These are phyloP conservation scores for Cryptococcus sp. DNA, from an alignment of 1,284 basidiomycete genomes.

Conservation along the genomic window DNA sequence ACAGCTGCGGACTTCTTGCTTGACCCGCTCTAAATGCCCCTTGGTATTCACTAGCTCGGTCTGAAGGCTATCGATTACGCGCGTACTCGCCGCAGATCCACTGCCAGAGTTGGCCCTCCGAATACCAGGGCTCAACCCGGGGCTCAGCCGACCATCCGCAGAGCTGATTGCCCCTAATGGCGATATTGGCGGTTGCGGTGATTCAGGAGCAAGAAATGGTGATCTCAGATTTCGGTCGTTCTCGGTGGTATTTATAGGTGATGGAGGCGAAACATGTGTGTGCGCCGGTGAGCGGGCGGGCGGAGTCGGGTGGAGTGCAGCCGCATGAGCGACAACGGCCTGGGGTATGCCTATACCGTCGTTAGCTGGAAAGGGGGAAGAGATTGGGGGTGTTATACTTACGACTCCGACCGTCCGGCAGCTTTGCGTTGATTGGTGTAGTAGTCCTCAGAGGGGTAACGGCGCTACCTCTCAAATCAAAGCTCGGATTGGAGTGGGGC, in stretches of 20 bases:
- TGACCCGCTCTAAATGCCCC: conserved; percentile 42
- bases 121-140: conserved; percentile 3
- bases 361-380: neutral
- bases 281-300: conserved; percentile 8
- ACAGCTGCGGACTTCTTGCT: conserved; percentile 38
- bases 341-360: conserved; percentile 41
- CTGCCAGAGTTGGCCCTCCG: conserved; percentile 6
- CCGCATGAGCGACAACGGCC: conserved; percentile 39
- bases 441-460: conserved; percentile 23
- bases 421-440: conserved; percentile 11
- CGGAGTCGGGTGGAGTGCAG: conserved; percentile 32
- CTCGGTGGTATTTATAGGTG: conserved; percentile 9
- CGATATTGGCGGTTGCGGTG: conserved; percentile 20
- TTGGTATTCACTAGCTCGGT: conserved; percentile 40
- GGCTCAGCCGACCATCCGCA: conserved; percentile 14
- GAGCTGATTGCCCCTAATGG: conserved; percentile 1
- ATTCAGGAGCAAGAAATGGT: conserved; percentile 28
- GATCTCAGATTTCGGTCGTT: conserved; percentile 19
- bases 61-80: conserved; percentile 48
- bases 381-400: conserved; percentile 9
- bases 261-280: conserved; percentile 11
- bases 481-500: conserved; percentile 34
- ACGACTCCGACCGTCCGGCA: conserved; percentile 40
- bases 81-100: conserved; percentile 36
- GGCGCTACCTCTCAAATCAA: conserved; percentile 32